Conservation (phyloP, 129 eudicot species). For the Heracleum sosnowskyi region DNA sequence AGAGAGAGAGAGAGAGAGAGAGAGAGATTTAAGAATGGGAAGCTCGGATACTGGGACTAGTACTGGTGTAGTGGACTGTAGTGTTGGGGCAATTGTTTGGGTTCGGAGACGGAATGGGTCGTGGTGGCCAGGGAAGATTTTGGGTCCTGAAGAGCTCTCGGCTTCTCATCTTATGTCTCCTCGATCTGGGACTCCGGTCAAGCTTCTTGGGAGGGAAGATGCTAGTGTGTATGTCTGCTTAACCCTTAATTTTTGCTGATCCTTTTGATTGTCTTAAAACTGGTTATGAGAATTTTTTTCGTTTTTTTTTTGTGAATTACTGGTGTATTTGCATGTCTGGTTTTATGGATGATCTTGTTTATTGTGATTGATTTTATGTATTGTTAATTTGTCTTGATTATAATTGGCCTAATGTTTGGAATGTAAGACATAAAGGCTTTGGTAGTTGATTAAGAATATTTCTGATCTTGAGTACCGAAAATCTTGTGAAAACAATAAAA, state of each 20-base stretch:
- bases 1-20: no score
- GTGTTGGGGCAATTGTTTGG: slow-evolving; percentile 92
- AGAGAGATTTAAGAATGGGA: slow-evolving; percentile 28
- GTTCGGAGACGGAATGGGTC: slow-evolving; percentile 95
- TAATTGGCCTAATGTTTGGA: neutral
- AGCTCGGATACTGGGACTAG: slow-evolving; percentile 62
- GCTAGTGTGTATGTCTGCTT: slow-evolving; percentile 82
- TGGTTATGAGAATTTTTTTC: neutral
- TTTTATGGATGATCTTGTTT: neutral
- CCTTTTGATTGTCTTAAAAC: neutral
- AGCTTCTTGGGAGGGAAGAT: slow-evolving; percentile 98
- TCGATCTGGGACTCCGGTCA: slow-evolving; percentile 96
- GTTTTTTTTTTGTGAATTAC: neutral
- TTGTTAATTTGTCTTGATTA: neutral
- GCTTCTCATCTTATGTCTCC: slow-evolving; percentile 95
- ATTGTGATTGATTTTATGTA: neutral
- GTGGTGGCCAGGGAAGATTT: slow-evolving; percentile 99
- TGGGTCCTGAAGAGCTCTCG: slow-evolving; percentile 81
- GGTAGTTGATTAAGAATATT: neutral
- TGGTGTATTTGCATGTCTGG: neutral
- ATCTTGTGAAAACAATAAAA: neutral
- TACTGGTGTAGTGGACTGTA: slow-evolving; percentile 44
- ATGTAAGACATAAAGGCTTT: neutral
- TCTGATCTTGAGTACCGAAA: neutral
- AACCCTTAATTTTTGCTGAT: neutral